Conservation (phyloP, 768 basidiomycete species). For the Xanthoconium purpureum region DNA sequence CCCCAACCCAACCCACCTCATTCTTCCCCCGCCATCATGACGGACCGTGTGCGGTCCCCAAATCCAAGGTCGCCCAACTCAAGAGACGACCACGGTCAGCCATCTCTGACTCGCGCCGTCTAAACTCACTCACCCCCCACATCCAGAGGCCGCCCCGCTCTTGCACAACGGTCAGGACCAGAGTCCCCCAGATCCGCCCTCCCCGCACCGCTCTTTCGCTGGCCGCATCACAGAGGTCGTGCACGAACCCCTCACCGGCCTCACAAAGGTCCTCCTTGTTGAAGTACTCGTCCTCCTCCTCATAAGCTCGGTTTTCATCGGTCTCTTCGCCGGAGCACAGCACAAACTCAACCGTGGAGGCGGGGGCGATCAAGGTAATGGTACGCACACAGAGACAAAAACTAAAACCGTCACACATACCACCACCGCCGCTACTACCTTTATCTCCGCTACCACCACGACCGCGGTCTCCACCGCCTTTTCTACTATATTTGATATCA, state of each 20-base stretch:
- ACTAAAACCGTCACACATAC: conserved; percentile 34
- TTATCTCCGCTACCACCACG: conserved; percentile 30
- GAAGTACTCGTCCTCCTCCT: conserved; percentile 76
- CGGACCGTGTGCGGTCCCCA: conserved; percentile 55
- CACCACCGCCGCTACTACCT: conserved; percentile 29
- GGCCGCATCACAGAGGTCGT: conserved; percentile 49
- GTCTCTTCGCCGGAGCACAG: conserved; percentile 87
- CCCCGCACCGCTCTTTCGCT: conserved; percentile 30
- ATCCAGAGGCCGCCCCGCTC: conserved; percentile 62
- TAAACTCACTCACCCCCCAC: conserved; percentile 1
- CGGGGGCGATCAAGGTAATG: conserved; percentile 29
- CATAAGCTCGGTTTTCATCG: conserved; percentile 84
- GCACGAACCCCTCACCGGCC: conserved; percentile 76
- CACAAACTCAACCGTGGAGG: conserved; percentile 56
- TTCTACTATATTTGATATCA: conserved; percentile 33
- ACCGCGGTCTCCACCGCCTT: conserved; percentile 35
- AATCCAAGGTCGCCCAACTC: conserved; percentile 53
- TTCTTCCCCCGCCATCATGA: conserved; percentile 41
- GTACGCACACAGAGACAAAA: conserved; percentile 33
- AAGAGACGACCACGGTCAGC: conserved; percentile 57
- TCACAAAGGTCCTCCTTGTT: conserved; percentile 79
- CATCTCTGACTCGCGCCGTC: not conserved
- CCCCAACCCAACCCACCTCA: conserved; percentile 4
- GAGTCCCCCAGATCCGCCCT: conserved; percentile 34
- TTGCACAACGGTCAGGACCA: conserved; percentile 48